These are phyloP conservation scores for Candida nonsorbophila DNA, from an alignment of 805 yeast genomes.

Conservation along the genomic window DNA sequence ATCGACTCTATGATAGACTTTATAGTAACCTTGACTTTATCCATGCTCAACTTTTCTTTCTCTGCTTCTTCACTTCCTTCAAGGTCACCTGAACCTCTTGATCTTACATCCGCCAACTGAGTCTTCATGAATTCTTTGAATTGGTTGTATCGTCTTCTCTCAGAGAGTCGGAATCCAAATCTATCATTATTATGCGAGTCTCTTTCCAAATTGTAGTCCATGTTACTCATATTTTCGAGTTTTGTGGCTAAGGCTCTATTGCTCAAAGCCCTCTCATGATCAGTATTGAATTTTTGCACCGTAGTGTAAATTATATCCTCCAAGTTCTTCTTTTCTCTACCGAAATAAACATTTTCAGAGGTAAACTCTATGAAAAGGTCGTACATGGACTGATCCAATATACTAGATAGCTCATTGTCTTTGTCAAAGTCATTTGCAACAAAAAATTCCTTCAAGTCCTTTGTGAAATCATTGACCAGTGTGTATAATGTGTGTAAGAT, in stretches of 20 bases:
- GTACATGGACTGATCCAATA: constrained; percentile 67
- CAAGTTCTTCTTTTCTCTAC: constrained; percentile 62
- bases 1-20: constrained; percentile 73
- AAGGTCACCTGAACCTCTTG: constrained; percentile 12
- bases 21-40: constrained; percentile 56
- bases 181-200: constrained; percentile 15
- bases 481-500: constrained; percentile 63
- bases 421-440: constrained; percentile 41
- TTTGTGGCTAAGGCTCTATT: constrained; percentile 27
- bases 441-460: constrained; percentile 60
- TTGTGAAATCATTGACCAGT: constrained; percentile 54
- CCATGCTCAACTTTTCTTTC: constrained; percentile 28
- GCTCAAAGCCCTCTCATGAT: constrained; percentile 29
- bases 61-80: constrained; percentile 12
- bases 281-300: constrained; percentile 39
- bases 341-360: constrained; percentile 64
- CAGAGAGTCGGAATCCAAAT: constrained; percentile 27
- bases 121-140: constrained; percentile 54
- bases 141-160: constrained; percentile 44
- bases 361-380: constrained; percentile 71
- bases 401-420: constrained; percentile 37
- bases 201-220: constrained; percentile 12
- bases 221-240: constrained; percentile 28
- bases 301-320: constrained; percentile 46
- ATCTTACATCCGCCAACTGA: constrained; percentile 28